A percentile compares a stretch with the other conserved stretches of the same genome.
Evolutionary conservation across 2,329 filamentous ascomycete genomes (phyloP).

Genomic region (Anthostomella pinea): DNA sequence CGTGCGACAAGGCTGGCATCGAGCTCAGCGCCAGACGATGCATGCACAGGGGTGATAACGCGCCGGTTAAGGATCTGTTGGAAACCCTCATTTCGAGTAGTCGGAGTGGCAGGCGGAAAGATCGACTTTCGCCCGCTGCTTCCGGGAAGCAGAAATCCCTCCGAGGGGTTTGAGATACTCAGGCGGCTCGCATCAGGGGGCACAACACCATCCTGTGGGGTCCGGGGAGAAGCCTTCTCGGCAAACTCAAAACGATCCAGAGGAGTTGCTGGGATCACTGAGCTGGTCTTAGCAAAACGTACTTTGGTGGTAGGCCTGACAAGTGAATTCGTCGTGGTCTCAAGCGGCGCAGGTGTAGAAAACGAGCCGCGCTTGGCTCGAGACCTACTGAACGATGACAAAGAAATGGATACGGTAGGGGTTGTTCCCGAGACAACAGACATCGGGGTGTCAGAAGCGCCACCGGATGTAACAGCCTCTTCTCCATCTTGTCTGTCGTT

Average conservation of each 20-base stretch:
- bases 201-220: conserved; percentile 71
- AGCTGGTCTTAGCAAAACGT: conserved; percentile 51
- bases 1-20: conserved; percentile 71
- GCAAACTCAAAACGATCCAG: conserved; percentile 52
- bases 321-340: conserved; percentile 22
- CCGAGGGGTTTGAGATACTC: conserved; percentile 68
- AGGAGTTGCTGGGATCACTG: conserved; percentile 58
- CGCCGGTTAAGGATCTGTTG: conserved; percentile 55
- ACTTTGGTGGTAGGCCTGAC: conserved; percentile 35
- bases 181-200: conserved; percentile 79
- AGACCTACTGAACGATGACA: conserved; percentile 39
- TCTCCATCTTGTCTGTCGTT: conserved; percentile 14
- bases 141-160: conserved; percentile 38
- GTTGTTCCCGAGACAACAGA: conserved; percentile 32
- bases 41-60: conserved; percentile 68
- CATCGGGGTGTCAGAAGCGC: conserved; percentile 28
- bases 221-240: conserved; percentile 62
- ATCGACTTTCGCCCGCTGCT: conserved; percentile 33
- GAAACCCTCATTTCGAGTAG: conserved; percentile 57
- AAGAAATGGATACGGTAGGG: conserved; percentile 33
- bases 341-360: conserved; percentile 35
- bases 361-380: conserved; percentile 32
- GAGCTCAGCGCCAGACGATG: conserved; percentile 67
- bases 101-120: conserved; percentile 79
- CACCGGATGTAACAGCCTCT: conserved; percentile 17